A percentile compares a stretch with the other conserved stretches of the same genome.
phyloP scores from a whole-genome alignment of 2,329 filamentous ascomycete genomes.

The Nannizziopsis barbatae region DNA sequence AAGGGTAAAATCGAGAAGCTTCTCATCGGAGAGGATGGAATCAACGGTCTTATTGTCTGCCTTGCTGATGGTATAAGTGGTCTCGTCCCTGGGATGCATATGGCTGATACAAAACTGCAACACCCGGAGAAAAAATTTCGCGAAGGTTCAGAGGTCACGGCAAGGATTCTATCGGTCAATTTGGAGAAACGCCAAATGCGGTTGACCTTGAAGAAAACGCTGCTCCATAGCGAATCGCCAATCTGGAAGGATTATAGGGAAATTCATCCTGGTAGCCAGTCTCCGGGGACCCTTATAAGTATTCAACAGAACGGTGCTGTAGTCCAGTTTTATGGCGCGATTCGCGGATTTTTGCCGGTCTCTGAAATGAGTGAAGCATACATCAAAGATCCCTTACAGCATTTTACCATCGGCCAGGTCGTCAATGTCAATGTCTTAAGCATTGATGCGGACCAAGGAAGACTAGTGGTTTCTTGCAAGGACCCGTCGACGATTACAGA shows the following conservation, averaged over 20 bases:
- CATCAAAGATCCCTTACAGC: slow-evolving; percentile 76
- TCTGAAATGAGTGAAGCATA: slow-evolving; percentile 98
- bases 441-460: slow-evolving; percentile 58
- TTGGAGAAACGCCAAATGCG: slow-evolving; percentile 64
- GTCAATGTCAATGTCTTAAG: slow-evolving; percentile 81
- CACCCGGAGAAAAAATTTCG: slow-evolving; percentile 95
- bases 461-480: slow-evolving; percentile 85
- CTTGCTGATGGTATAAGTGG: slow-evolving; percentile 78
- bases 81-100: slow-evolving; percentile 76
- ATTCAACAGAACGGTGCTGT: slow-evolving; percentile 68
- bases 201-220: slow-evolving; percentile 84
- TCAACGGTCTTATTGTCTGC: slow-evolving; percentile 70
- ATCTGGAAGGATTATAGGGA: slow-evolving; percentile 68
- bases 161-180: slow-evolving; percentile 72
- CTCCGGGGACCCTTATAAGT: slow-evolving; percentile 77
- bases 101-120: slow-evolving; percentile 76
- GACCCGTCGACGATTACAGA: slow-evolving; percentile 70
- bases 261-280: slow-evolving; percentile 61
- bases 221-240: slow-evolving; percentile 79
- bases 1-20: slow-evolving; percentile 78
- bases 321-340: slow-evolving; percentile 78
- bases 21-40: slow-evolving; percentile 63
- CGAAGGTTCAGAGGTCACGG: slow-evolving; percentile 72
- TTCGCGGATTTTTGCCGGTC: slow-evolving; percentile 80
- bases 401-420: slow-evolving; percentile 84